phyloP scores from a whole-genome alignment of 2,329 filamentous ascomycete genomes.

The Fusarium napiforme region DNA sequence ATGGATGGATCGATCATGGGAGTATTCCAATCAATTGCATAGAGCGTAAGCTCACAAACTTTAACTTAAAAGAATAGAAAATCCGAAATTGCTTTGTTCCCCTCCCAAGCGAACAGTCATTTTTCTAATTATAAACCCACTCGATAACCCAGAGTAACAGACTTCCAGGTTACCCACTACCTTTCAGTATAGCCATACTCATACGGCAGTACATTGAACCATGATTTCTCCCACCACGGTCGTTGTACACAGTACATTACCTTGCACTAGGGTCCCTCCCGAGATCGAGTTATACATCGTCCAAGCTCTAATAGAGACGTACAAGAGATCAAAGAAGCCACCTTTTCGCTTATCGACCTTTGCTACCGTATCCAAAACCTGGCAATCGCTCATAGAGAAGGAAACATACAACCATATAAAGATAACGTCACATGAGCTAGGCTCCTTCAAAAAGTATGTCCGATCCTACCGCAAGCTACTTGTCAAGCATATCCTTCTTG shows the following conservation, averaged over 20 bases:
- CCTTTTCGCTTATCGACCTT: not conserved
- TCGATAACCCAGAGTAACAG: not conserved
- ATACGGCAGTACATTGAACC: not conserved
- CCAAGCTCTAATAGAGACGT: not conserved
- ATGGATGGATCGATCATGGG: not conserved
- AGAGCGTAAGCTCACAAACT: not conserved
- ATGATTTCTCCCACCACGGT: not conserved
- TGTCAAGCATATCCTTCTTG: conserved; percentile 16
- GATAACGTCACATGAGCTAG: not conserved
- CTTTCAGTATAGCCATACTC: rapidly evolving
- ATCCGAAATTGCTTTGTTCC: not conserved
- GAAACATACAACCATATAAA: conserved; percentile 1
- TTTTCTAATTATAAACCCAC: not conserved
- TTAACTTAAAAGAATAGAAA: not conserved
- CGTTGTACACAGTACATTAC: not conserved
- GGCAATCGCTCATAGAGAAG: conserved; percentile 10
- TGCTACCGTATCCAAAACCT: conserved; percentile 15
- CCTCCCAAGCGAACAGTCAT: not conserved
- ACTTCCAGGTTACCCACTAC: rapidly evolving
- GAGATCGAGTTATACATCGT: not conserved
- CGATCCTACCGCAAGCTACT: not conserved
- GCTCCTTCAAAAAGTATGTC: not conserved
- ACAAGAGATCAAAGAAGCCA: rapidly evolving
- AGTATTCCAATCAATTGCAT: not conserved
- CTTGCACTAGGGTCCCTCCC: too few relatives aligned